A percentile compares a stretch with the other conserved stretches of the same genome.
phyloP scores from a whole-genome alignment of 805 yeast genomes.

The Metschnikowia colocasiae region DNA sequence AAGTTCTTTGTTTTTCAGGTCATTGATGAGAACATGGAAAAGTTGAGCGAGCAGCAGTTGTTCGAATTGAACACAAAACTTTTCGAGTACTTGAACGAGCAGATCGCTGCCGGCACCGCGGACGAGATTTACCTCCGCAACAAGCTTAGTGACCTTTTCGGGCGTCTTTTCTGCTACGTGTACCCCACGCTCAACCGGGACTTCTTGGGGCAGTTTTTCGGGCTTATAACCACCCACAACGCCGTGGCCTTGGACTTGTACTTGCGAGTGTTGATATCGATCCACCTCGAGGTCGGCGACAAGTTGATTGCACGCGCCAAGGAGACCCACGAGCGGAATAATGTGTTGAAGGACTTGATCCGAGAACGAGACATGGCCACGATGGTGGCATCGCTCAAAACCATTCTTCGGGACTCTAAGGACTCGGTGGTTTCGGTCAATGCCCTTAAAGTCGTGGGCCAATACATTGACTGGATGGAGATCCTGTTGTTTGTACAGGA shows the following conservation, averaged over 20 bases:
- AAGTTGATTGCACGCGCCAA: conserved; percentile 73
- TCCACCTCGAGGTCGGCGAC: conserved; percentile 93
- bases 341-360: conserved; percentile 73
- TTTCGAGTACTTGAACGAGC: conserved; percentile 40
- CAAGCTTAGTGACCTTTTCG: conserved; percentile 34
- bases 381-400: conserved; percentile 66
- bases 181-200: conserved; percentile 31
- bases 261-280: conserved; percentile 63
- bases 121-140: conserved; percentile 34
- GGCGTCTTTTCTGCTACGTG: conserved; percentile 33
- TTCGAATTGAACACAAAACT: conserved; percentile 44
- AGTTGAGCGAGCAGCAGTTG: conserved; percentile 44
- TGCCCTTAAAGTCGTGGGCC: conserved; percentile 67
- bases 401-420: conserved; percentile 38
- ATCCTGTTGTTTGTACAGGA: conserved; percentile 65
- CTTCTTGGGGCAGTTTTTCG: conserved; percentile 31
- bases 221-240: conserved; percentile 18
- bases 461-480: conserved; percentile 91
- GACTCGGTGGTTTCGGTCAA: conserved; percentile 49
- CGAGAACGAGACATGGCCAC: conserved; percentile 70
- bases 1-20: conserved; percentile 70
- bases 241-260: conserved; percentile 56
- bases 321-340: conserved; percentile 60
- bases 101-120: conserved; percentile 17
- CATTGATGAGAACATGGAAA: conserved; percentile 52